phyloP scores from a whole-genome alignment of 2,329 filamentous ascomycete genomes.

The Sporothrix phasma region DNA sequence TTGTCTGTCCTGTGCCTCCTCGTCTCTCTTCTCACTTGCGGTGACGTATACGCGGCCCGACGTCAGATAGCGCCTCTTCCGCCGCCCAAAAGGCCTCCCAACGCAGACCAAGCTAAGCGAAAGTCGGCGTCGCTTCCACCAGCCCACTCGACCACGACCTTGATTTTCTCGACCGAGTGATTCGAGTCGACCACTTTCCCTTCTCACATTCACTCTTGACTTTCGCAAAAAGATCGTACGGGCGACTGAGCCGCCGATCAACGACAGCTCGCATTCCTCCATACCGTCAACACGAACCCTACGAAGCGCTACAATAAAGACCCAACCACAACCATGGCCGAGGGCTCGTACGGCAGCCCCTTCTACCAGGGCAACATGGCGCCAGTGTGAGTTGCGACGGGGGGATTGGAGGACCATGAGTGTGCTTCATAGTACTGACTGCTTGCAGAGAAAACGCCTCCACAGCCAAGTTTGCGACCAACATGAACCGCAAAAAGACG shows the following conservation, averaged over 20 bases:
- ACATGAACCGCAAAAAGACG: conserved; percentile 81
- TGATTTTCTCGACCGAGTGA: not conserved
- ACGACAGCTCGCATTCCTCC: not conserved
- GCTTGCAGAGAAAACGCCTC: conserved; percentile 20
- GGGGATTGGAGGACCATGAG: no score
- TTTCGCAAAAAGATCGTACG: not conserved
- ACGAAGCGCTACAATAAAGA: not conserved
- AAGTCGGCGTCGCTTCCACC: conserved; percentile 1
- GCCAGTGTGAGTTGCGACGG: conserved; percentile 24
- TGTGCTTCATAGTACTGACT: conserved; percentile 8
- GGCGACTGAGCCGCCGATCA: not conserved
- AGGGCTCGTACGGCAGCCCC: conserved; percentile 25
- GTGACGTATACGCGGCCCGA: not conserved
- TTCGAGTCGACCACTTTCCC: no score
- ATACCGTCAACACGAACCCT: not conserved
- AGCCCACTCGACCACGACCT: not conserved
- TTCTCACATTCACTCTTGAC: not conserved
- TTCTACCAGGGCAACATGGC: conserved; percentile 21
- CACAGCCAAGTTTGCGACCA: conserved; percentile 55
- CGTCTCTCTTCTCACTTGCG: not conserved
- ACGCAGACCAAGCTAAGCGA: not conserved
- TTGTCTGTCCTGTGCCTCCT: not conserved
- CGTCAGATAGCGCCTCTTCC: conserved; percentile 4
- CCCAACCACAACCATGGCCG: conserved; percentile 18
- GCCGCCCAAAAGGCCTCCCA: not conserved